phyloP scores from a whole-genome alignment of 2,329 filamentous ascomycete species.

The Colletotrichum godetiae region DNA sequence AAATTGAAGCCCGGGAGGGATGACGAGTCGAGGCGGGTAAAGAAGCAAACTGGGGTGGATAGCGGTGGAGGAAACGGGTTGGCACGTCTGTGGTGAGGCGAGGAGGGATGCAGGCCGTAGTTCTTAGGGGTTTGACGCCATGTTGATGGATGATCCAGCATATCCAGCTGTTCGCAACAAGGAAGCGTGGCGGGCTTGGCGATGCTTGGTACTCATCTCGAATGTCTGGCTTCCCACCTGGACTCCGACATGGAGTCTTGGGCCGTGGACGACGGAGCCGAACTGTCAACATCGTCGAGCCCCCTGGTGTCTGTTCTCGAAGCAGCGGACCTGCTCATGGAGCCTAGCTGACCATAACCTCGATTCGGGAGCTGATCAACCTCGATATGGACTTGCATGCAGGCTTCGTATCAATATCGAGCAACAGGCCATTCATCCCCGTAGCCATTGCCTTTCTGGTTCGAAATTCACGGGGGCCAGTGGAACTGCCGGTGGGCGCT shows the following conservation, averaged over 20 bases:
- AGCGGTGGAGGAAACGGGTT: constrained; percentile 1
- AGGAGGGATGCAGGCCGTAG: not conserved
- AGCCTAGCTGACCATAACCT: not conserved
- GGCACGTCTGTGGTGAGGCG: not conserved
- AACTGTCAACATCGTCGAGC: not conserved
- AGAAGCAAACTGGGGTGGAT: not conserved
- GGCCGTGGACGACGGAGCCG: not conserved
- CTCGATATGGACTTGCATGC: not conserved
- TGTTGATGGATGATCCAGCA: not conserved
- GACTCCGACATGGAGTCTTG: not conserved
- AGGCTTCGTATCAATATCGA: not conserved
- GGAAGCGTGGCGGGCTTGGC: constrained; percentile 20
- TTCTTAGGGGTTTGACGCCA: not conserved
- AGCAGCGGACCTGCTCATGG: constrained; percentile 14
- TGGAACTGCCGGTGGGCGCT: not conserved
- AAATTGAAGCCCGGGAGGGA: not conserved
- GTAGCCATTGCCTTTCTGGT: not conserved
- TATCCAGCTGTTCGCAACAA: not conserved
- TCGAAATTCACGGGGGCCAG: not conserved
- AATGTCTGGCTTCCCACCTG: not conserved
- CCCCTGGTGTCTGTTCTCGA: constrained; percentile 21
- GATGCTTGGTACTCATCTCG: not conserved
- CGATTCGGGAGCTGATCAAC: not conserved
- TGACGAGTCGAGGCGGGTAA: constrained; percentile 25
- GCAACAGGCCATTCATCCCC: not conserved